A percentile compares a stretch with the other conserved stretches of the same genome.
Evolutionary conservation across 306 rosid genomes (phyloP).

Genomic region (Rosa persica): DNA sequence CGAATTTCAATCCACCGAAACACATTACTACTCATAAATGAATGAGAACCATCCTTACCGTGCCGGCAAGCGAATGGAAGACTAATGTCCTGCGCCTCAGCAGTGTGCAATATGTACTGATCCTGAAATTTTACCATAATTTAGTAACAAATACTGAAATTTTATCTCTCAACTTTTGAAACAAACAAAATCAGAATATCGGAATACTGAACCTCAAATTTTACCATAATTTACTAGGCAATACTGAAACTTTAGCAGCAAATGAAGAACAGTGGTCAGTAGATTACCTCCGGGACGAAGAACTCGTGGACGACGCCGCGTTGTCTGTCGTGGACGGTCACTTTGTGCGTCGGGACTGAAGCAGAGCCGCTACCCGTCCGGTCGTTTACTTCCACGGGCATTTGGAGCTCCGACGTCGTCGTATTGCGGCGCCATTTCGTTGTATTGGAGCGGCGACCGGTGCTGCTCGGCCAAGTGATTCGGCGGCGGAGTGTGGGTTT

Average conservation of each 20-base stretch:
- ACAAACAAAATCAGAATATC: no score
- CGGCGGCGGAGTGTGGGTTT: slow-evolving; percentile 25
- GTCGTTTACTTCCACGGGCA: slow-evolving; percentile 33
- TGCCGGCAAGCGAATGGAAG: slow-evolving; percentile 99
- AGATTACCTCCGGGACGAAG: slow-evolving; percentile 86
- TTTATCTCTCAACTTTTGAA: no score
- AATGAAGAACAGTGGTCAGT: neutral
- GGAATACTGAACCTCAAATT: no score
- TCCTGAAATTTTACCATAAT: slow-evolving; percentile 54
- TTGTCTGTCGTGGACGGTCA: slow-evolving; percentile 81
- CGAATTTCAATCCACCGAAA: neutral
- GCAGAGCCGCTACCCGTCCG: slow-evolving; percentile 29
- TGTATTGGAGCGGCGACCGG: neutral
- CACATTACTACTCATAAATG: slow-evolving; percentile 3
- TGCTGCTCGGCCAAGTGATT: slow-evolving; percentile 19
- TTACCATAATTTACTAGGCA: no score
- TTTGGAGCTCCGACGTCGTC: slow-evolving; percentile 57
- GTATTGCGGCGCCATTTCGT: slow-evolving; percentile 41
- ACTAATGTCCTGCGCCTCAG: slow-evolving; percentile 75
- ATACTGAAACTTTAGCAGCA: neutral
- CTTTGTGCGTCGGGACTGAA: slow-evolving; percentile 65
- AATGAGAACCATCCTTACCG: no score
- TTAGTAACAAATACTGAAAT: neutral
- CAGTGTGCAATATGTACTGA: slow-evolving; percentile 91
- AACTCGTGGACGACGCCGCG: slow-evolving; percentile 83